phyloP scores from a whole-genome alignment of 371 early-diverging fungal genomes.

The Homolaphlyctis polyrhiza region DNA sequence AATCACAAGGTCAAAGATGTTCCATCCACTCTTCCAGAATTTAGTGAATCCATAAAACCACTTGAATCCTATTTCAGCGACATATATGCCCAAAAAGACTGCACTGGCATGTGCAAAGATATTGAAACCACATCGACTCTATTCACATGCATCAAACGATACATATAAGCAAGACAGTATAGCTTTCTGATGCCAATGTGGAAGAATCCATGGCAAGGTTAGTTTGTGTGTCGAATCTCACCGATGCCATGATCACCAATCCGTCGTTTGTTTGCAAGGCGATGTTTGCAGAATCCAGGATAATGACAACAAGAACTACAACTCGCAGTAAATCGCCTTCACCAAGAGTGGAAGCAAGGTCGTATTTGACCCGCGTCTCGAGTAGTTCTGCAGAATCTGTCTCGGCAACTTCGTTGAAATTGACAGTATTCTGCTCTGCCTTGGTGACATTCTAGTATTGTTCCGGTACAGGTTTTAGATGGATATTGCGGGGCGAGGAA shows the following conservation, averaged over 20 bases:
- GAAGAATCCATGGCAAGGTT: neutral
- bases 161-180: neutral
- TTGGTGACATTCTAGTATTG: slow-evolving; percentile 23
- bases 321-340: slow-evolving; percentile 33
- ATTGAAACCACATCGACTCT: slow-evolving; percentile 13
- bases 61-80: slow-evolving; percentile 34
- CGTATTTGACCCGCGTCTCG: slow-evolving; percentile 28
- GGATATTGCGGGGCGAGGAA: neutral
- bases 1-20: slow-evolving; percentile 26
- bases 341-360: slow-evolving; percentile 29
- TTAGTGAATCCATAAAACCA: slow-evolving; percentile 32
- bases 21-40: slow-evolving; percentile 36
- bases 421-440: slow-evolving; percentile 25
- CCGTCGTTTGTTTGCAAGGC: slow-evolving; percentile 22
- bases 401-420: slow-evolving; percentile 36
- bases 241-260: slow-evolving; percentile 9
- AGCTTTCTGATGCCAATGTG: neutral
- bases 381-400: slow-evolving; percentile 27
- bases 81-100: slow-evolving; percentile 22
- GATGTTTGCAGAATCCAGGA: slow-evolving; percentile 26
- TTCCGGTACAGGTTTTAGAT: neutral
- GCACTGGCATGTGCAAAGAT: slow-evolving; percentile 19
- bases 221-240: neutral
- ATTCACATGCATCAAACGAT: neutral
- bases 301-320: slow-evolving; percentile 23